phyloP scores from a whole-genome alignment of 805 yeast species.

The Zygosaccharomyces gambellarensis region DNA sequence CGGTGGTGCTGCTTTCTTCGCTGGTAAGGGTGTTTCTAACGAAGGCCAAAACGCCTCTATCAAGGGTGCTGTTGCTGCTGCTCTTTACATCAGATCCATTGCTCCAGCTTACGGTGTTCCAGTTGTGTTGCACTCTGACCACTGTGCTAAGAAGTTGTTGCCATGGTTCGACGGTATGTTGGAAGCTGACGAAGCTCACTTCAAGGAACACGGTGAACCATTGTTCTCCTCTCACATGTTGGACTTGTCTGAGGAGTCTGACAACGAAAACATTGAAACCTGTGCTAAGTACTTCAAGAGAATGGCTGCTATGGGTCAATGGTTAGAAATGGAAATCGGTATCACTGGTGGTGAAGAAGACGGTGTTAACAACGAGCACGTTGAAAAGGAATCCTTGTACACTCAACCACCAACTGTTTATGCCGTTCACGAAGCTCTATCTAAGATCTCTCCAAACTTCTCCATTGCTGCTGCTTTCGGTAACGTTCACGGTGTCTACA shows the following conservation, averaged over 20 bases:
- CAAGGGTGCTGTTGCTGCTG: constrained; percentile 94
- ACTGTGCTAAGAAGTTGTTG: constrained; percentile 95
- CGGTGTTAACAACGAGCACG: constrained; percentile 98
- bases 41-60: constrained; percentile 90
- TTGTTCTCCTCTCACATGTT: constrained; percentile 98
- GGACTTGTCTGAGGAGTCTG: constrained; percentile 94
- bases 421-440: constrained; percentile 83
- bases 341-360: constrained; percentile 99
- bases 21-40: constrained; percentile 98
- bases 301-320: constrained; percentile 90
- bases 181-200: constrained; percentile 92
- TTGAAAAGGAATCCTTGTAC: constrained; percentile 80
- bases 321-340: constrained; percentile 99
- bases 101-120: constrained; percentile 97
- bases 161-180: constrained; percentile 99
- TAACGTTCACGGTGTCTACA: constrained; percentile 99
- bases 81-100: constrained; percentile 92
- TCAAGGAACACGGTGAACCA: constrained; percentile 82
- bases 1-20: constrained; percentile 99
- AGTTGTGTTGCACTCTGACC: constrained; percentile 95
- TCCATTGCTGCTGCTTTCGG: constrained; percentile 99
- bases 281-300: constrained; percentile 94
- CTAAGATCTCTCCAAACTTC: constrained; percentile 93
- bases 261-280: constrained; percentile 89
- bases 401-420: constrained; percentile 93